These are phyloP conservation scores for Neolentinus lepideus DNA, from an alignment of 1,284 basidiomycete genomes.

Conservation along the genomic window DNA sequence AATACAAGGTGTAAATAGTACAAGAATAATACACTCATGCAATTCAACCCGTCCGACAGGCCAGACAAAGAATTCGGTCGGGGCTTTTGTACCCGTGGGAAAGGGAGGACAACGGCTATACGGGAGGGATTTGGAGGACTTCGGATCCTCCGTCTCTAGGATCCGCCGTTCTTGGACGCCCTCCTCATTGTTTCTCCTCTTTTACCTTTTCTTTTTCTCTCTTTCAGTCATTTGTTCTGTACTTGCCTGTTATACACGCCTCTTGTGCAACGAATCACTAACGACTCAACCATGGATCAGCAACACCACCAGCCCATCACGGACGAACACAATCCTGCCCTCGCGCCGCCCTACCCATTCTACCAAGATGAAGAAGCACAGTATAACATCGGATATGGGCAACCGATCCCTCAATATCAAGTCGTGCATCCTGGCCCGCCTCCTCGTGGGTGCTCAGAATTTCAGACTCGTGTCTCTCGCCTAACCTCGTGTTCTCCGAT, in stretches of 20 bases:
- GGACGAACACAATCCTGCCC: not conserved
- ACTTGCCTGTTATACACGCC: slow-evolving; percentile 2
- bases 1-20: not conserved
- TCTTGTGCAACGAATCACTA: not conserved
- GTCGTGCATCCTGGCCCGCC: slow-evolving; percentile 35
- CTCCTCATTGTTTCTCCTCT: slow-evolving; percentile 1
- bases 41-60: not conserved
- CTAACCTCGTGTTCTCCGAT: slow-evolving; percentile 41
- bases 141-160: not conserved
- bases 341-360: slow-evolving; percentile 1
- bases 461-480: slow-evolving; percentile 26
- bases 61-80: not conserved
- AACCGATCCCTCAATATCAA: slow-evolving; percentile 29
- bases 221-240: slow-evolving; percentile 1
- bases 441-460: slow-evolving; percentile 40
- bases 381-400: slow-evolving; percentile 33
- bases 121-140: not conserved
- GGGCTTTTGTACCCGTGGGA: not conserved
- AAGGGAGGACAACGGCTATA: not conserved
- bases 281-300: slow-evolving; percentile 1
- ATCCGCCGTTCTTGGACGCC: not conserved
- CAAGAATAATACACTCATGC: not conserved
- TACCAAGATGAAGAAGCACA: not conserved
- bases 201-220: not conserved
- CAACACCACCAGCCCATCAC: not conserved